Base-by-base conservation (phyloP, 1,284 basidiomycete species). In the Ustilago sp. region DNA sequence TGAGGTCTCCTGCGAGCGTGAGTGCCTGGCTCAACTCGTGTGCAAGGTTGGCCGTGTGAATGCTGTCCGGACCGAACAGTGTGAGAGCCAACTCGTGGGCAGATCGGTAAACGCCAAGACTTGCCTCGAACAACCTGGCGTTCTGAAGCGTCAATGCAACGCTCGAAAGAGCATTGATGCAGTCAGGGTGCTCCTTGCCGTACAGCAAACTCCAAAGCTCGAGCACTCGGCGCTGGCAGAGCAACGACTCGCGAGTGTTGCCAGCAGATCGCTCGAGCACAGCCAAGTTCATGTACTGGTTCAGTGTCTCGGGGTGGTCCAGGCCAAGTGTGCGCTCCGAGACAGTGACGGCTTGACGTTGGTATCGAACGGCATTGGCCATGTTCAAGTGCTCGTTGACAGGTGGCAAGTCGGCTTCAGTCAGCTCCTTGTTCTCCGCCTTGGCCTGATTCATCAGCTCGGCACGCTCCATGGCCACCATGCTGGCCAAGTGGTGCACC, bases 201-300 rank as follows among this genome's bases (percentile, higher is more conserved):
- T 89, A 88, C n/a, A 89, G 83, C 48, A 89, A 82, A 69, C 87
- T 86, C 88, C 88, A 89, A 36, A 90, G 86, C 58, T 87, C 83
- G 47, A 90, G 77, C 43, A 89, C 87, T 71, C 90, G 88, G 59
- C 88, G 86, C 80, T 89, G 88, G 79, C 87, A 88, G 47, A 87
- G 85, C 68, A 90, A 83, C 56, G 88, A 86, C 36, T 87, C 84
- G 50, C 87, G 82, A 11, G 72, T 65, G 64, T 85, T 81, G 60
- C 79, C 88, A 85, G 65, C 87, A 80, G 80, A 88, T 86, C 67
- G 89, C 78, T 88, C 88, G 58, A 90, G 83, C 80, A 89, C 88
- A 12, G 89, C 89, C n/a, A 90, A 83, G 79, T 89, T 88, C 82
- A 88, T 87, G 87, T 90, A 90, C 83, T 89, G 89, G 51, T 87